These are phyloP conservation scores for Maudiozyma bulderi DNA, from an alignment of 805 yeast species.

Conservation along the genomic window DNA sequence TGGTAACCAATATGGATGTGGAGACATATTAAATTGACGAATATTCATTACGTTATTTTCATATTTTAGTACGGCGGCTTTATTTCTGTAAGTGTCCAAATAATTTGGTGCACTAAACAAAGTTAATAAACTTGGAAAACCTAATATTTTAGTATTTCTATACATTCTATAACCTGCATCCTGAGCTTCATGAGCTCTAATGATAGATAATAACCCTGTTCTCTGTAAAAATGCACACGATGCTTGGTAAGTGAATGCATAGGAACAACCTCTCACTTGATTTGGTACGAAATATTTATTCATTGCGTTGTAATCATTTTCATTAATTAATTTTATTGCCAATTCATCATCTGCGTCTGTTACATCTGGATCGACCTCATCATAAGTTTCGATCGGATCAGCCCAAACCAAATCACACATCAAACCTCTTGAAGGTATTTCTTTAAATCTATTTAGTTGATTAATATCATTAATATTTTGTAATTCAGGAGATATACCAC, in stretches of 20 bases:
- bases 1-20: constrained; percentile 96
- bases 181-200: constrained; percentile 96
- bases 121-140: constrained; percentile 84
- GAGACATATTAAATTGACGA: constrained; percentile 83
- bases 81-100: constrained; percentile 83
- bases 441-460: constrained; percentile 68
- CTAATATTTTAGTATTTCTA: constrained; percentile 69
- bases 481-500: constrained; percentile 86
- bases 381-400: constrained; percentile 88
- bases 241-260: constrained; percentile 76
- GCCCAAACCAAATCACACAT: constrained; percentile 96
- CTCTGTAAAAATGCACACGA: constrained; percentile 67
- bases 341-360: constrained; percentile 3
- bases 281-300: constrained; percentile 45
- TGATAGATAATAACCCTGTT: constrained; percentile 72
- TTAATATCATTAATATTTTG: constrained; percentile 58
- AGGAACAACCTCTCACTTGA: constrained; percentile 84
- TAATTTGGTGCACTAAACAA: constrained; percentile 95
- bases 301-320: constrained; percentile 9
- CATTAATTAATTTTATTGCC: constrained; percentile 1
- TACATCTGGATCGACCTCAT: constrained; percentile 38
- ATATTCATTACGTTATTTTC: constrained; percentile 90
- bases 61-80: constrained; percentile 89
- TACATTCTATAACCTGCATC: constrained; percentile 96
- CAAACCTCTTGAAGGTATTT: constrained; percentile 87